Evolutionary conservation across 176 grass and related monocot genomes (phyloP).

Genomic region (Carex kokanica): DNA sequence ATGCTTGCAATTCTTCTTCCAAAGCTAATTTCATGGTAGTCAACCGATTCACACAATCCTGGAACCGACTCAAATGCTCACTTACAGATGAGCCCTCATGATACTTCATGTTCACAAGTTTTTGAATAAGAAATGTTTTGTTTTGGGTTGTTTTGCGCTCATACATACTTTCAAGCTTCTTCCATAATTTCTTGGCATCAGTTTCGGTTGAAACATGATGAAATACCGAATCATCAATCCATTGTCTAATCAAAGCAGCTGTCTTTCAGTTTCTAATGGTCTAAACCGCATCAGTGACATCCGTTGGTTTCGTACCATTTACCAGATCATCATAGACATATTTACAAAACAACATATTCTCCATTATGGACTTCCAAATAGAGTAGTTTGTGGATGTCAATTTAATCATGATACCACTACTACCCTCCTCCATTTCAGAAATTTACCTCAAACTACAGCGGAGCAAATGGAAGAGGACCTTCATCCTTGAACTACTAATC

Average conservation of each 20-base stretch:
- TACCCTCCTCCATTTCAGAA: too few species aligned
- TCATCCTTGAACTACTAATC: too few species aligned
- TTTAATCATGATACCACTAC: background rate
- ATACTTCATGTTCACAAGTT: slow-evolving; percentile 12
- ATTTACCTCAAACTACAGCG: too few species aligned
- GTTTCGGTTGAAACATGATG: slow-evolving; percentile 24
- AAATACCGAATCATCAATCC: background rate
- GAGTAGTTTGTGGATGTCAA: background rate
- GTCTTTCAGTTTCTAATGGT: background rate
- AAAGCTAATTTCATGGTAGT: background rate
- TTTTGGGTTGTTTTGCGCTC: background rate
- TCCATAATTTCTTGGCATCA: background rate
- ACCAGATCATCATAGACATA: background rate
- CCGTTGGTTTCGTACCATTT: background rate
- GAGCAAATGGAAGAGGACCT: too few species aligned
- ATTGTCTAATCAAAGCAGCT: background rate
- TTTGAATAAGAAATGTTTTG: background rate
- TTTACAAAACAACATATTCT: background rate
- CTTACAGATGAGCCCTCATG: background rate
- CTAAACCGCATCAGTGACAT: background rate
- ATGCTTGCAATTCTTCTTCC: background rate
- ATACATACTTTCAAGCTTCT: slow-evolving; percentile 8
- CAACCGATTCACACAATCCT: slow-evolving; percentile 17
- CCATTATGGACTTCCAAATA: background rate
- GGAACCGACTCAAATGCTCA: slow-evolving; percentile 13